Evolutionary conservation across 2,329 filamentous ascomycete genomes (phyloP), one percentile per base, ranked within the genome.

Genomic region (Penicillium hordei): DNA sequence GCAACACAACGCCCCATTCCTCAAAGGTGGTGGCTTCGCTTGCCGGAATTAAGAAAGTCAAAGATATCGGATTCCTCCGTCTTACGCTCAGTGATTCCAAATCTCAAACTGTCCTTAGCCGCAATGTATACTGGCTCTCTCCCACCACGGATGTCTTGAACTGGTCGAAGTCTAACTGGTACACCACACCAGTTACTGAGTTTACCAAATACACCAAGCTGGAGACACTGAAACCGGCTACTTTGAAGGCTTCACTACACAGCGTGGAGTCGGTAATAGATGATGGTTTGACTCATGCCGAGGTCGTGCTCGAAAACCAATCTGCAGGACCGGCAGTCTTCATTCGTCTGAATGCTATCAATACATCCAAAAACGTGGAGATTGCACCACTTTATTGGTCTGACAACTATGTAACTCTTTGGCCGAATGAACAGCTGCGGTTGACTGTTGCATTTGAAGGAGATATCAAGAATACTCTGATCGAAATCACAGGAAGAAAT

Each of bases 331-430:
- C 85, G 0, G 86, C 85, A 0, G 81, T 87, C 45, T 88, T 88
- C 60, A 62, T 88, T 9, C 74, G 79, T 2, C 53, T 87, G 31
- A 79, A 78, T 45, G 67, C 86, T 1, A 74, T 85, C 0, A 77
- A 84, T 59, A 60, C 53, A 2, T 58, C 68, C 0, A 60, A 57
- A 0, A 78, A 78, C 0, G 62, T 72, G 0, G 82, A 85, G 50
- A 74, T 86, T 0, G 61, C 78, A 5, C 82, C 84, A 0, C 77
- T 84, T 0, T 73, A 75, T 21, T 88, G 85, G 84, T 81, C 80
- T 0, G 85, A 87, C 60, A 88, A 88, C 59, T 88, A 87, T 59
- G 73, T 88, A 13, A 86, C 84, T 1, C 69, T 88, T 10, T 86
- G 81, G 77, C 83, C 85, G 0, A 70, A 73, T 1, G 85, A 88